A percentile compares a stretch with the other conserved stretches of the same genome.
Conservation (phyloP, 2,329 filamentous ascomycete species). For the Neonectria ditissima region DNA sequence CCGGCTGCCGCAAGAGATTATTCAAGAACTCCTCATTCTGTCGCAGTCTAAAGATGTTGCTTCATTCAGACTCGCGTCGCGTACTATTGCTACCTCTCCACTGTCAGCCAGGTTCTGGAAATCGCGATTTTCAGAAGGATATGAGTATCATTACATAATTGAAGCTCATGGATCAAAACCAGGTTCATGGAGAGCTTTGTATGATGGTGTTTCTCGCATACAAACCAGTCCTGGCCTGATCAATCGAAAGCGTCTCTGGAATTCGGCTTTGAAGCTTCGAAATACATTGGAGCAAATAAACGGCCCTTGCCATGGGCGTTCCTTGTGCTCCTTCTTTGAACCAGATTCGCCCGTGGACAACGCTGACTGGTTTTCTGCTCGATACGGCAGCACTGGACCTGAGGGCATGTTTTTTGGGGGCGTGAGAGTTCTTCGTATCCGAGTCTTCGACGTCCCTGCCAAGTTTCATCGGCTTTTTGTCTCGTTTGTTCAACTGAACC, state of each 20-base stretch:
- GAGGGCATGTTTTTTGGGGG: constrained; percentile 11
- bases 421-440: constrained; percentile 12
- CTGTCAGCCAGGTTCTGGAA: constrained; percentile 26
- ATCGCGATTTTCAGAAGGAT: constrained; percentile 10
- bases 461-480: constrained; percentile 7
- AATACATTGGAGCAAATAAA: constrained; percentile 10
- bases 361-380: constrained; percentile 4
- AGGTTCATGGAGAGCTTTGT: constrained; percentile 11
- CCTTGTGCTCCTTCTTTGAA: constrained; percentile 17
- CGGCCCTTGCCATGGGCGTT: constrained; percentile 9
- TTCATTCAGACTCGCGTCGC: constrained; percentile 16
- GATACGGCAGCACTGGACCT: constrained; percentile 10
- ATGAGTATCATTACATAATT: constrained; percentile 23
- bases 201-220: constrained; percentile 3
- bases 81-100: constrained; percentile 1
- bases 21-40: constrained; percentile 7
- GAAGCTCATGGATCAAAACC: constrained; percentile 5
- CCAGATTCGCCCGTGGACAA: neutral
- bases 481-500: constrained; percentile 7
- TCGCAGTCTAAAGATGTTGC: constrained; percentile 16
- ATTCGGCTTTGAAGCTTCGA: constrained; percentile 4
- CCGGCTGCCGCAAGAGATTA: constrained; percentile 20
- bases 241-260: constrained; percentile 28
- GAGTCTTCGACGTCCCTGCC: constrained; percentile 3
- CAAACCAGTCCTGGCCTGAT: neutral